A percentile compares a stretch with the other conserved stretches of the same genome.
Conservation (phyloP, 1,284 basidiomycete species). For the Leccinum cinnamomeum region DNA sequence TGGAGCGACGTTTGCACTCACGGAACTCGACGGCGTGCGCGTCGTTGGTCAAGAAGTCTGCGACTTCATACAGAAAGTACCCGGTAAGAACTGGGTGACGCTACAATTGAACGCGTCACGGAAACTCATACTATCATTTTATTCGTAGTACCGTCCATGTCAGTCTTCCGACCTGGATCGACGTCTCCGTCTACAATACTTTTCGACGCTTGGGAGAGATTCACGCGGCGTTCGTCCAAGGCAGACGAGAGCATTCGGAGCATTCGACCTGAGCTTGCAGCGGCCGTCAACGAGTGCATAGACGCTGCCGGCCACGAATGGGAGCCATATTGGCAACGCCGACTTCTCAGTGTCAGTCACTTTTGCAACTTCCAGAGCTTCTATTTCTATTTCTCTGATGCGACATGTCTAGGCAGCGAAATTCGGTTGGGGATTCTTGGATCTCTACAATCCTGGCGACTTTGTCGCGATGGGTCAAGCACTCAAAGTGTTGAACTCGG, state of each 20-base stretch:
- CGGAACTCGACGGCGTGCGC: constrained; percentile 87
- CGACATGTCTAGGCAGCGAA: constrained; percentile 75
- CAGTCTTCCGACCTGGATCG: constrained; percentile 90
- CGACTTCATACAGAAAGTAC: constrained; percentile 93
- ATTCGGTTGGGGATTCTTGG: constrained; percentile 92
- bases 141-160: constrained; percentile 64
- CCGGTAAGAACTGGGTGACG: constrained; percentile 49
- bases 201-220: constrained; percentile 91
- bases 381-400: constrained; percentile 4
- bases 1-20: constrained; percentile 75
- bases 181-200: constrained; percentile 90
- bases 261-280: constrained; percentile 82
- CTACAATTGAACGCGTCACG: background rate
- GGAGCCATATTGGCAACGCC: constrained; percentile 87
- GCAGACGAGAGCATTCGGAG: constrained; percentile 92
- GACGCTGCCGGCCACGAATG: constrained; percentile 93
- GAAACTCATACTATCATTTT: constrained; percentile 1
- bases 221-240: constrained; percentile 79
- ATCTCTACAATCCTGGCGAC: constrained; percentile 87
- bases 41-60: constrained; percentile 78
- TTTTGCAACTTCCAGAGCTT: background rate
- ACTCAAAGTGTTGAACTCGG: constrained; percentile 93
- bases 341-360: constrained; percentile 69
- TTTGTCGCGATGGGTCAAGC: constrained; percentile 91
- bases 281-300: constrained; percentile 90